Base-by-base conservation (phyloP, 768 basidiomycete species). In the Flagelloscypha sp. region DNA sequence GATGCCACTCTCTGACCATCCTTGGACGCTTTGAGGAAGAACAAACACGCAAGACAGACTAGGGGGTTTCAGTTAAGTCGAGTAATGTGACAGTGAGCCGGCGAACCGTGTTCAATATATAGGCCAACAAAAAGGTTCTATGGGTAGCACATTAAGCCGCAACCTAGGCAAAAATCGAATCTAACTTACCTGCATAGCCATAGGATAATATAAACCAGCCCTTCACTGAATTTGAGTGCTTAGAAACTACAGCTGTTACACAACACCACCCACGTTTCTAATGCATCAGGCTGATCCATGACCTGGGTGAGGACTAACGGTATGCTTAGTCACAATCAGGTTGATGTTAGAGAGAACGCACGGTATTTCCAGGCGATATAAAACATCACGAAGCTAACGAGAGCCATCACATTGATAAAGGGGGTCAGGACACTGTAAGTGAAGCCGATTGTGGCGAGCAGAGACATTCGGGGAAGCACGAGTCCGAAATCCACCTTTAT, bases 61-160 rank as follows among this genome's bases (percentile, higher is more conserved):
- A n/a, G n/a, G n/a, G n/a, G n/a, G n/a, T n/a, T n/a, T n/a, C n/a
- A n/a, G n/a, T n/a, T n/a, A n/a, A n/a, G n/a, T n/a, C n/a, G n/a
- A n/a, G n/a, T n/a, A n/a, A n/a, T n/a, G n/a, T n/a, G n/a, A n/a
- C n/a, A n/a, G n/a, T n/a, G n/a, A n/a, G n/a, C n/a, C n/a, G n/a
- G n/a, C n/a, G n/a, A n/a, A n/a, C n/a, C n/a, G n/a, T 83, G 74
- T 47, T 79, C 73, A 47, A 84, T 77, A 51, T 85, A 85, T 30
- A 85, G 63, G 0, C 79, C 81, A 19, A 78, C 73, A 46, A 83
- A n/a, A n/a, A n/a, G n/a, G n/a, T n/a, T n/a, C 59, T 78, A 48
- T 60, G 49, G 7, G 60, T 59, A 24, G 17, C 7, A 22, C 9
- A 7, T n/a, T 23, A 27, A 12, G 30, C 4, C 7, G 13, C 12